Conservation (phyloP, 345 rosid species). For the Citrus mangshanensis region DNA sequence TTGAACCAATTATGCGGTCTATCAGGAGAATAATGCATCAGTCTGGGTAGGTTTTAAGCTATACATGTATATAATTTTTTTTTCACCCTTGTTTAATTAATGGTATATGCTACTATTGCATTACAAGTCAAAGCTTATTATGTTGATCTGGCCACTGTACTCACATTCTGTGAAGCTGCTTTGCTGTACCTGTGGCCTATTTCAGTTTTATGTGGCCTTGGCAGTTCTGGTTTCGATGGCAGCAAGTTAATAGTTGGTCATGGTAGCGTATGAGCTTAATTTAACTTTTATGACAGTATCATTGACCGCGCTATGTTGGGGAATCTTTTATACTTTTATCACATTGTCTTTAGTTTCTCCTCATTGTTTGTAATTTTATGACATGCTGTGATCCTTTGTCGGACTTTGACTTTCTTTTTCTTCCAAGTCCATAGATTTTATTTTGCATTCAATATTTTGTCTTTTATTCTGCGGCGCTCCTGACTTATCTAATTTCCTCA, state of each 20-base stretch:
- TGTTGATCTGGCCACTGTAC: not conserved
- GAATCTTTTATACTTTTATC: not conserved
- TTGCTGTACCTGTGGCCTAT: not conserved
- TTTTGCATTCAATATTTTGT: not conserved
- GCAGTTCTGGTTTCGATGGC: not conserved
- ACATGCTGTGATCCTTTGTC: not conserved
- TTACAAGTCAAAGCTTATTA: not conserved
- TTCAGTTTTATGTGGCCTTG: not conserved
- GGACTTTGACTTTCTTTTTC: not conserved
- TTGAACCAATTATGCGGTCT: constrained; percentile 68
- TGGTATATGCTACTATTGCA: not conserved
- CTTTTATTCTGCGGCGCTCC: not conserved
- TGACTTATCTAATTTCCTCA: constrained; percentile 10
- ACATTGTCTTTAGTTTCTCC: not conserved
- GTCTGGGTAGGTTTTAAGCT: constrained; percentile 47
- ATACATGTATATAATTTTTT: not conserved
- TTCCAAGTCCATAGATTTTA: not conserved
- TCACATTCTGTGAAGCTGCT: not conserved
- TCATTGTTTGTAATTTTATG: not conserved
- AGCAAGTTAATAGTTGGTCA: not conserved
- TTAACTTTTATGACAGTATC: not conserved
- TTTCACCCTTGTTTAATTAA: not conserved
- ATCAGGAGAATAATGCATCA: constrained; percentile 60
- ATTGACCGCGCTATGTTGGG: not conserved
- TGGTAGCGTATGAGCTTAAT: not conserved